A percentile compares a stretch with the other conserved stretches of the same genome.
Evolutionary conservation across 495 filamentous ascomycete species (phyloP).

Genomic region (Amorphotheca resinae): DNA sequence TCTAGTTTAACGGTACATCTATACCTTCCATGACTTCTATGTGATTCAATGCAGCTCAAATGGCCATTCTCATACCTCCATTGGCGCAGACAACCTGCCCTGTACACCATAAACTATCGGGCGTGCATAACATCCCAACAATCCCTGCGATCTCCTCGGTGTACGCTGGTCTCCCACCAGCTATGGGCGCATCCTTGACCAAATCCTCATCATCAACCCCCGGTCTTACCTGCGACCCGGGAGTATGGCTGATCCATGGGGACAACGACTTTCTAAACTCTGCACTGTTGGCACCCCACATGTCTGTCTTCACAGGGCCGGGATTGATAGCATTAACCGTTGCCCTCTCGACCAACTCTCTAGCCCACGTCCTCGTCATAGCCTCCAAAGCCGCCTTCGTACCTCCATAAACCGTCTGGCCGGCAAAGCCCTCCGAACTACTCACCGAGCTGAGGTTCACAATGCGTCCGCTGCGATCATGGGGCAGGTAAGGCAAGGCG

Average conservation of each 20-base stretch:
- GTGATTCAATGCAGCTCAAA: not conserved
- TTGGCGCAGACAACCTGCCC: conserved; percentile 83
- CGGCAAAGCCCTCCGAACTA: conserved; percentile 52
- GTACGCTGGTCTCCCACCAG: conserved; percentile 61
- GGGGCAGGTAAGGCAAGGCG: conserved; percentile 54
- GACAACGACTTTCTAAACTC: conserved; percentile 30
- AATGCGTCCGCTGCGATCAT: conserved; percentile 63
- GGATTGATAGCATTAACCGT: conserved; percentile 89
- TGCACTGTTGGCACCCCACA: conserved; percentile 30
- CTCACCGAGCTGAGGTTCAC: conserved; percentile 67
- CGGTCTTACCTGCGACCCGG: conserved; percentile 39
- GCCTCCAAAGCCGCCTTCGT: conserved; percentile 82
- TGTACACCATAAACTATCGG: conserved; percentile 68
- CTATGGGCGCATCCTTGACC: conserved; percentile 42
- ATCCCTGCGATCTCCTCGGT: conserved; percentile 70
- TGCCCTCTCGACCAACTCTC: conserved; percentile 62
- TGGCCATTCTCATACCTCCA: conserved; percentile 53
- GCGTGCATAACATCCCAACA: conserved; percentile 69
- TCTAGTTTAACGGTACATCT: not conserved
- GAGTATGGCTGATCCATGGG: conserved; percentile 54
- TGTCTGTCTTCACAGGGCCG: conserved; percentile 74
- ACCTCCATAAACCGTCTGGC: conserved; percentile 71
- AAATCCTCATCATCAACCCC: conserved; percentile 50
- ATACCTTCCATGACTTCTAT: not conserved
- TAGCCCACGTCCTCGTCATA: conserved; percentile 85